Evolutionary conservation across 345 rosid species (phyloP).

Genomic region (Populus nigra): DNA sequence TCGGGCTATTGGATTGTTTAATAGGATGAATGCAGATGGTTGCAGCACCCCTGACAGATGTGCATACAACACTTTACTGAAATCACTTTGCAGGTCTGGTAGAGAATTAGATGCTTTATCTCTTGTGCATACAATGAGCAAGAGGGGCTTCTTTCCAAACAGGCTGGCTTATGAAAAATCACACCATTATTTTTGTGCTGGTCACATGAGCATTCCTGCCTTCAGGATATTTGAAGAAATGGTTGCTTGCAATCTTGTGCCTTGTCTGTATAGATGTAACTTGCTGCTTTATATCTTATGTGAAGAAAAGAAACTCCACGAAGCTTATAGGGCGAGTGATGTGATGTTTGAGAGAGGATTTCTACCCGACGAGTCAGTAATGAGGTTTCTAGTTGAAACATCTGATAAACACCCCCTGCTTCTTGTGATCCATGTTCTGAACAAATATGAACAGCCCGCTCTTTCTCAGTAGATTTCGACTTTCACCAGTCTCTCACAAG

Average conservation of each 20-base stretch:
- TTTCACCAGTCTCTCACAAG: background rate
- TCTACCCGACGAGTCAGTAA: slow-evolving; percentile 18
- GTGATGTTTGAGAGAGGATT: slow-evolving; percentile 36
- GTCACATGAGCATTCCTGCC: slow-evolving; percentile 40
- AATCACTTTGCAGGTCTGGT: slow-evolving; percentile 48
- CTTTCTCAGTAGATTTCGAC: background rate
- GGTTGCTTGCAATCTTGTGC: slow-evolving; percentile 31
- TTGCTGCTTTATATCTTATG: slow-evolving; percentile 49
- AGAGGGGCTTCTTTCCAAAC: slow-evolving; percentile 48
- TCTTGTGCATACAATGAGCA: slow-evolving; percentile 43
- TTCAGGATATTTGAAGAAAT: slow-evolving; percentile 57
- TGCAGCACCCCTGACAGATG: slow-evolving; percentile 39
- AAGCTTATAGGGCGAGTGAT: slow-evolving; percentile 41
- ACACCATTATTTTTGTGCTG: slow-evolving; percentile 47
- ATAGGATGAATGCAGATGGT: slow-evolving; percentile 44
- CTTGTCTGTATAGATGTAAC: slow-evolving; percentile 24
- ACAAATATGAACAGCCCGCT: background rate
- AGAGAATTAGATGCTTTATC: slow-evolving; percentile 49
- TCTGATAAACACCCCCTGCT: background rate
- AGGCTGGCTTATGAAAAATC: slow-evolving; percentile 42
- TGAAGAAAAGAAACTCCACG: slow-evolving; percentile 42
- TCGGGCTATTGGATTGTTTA: slow-evolving; percentile 49
- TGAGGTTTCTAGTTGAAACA: slow-evolving; percentile 18
- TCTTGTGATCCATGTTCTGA: background rate
- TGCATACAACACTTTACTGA: slow-evolving; percentile 42